Evolutionary conservation across 257 asterid species (phyloP).

Genomic region (Solanum lycopersicoides): DNA sequence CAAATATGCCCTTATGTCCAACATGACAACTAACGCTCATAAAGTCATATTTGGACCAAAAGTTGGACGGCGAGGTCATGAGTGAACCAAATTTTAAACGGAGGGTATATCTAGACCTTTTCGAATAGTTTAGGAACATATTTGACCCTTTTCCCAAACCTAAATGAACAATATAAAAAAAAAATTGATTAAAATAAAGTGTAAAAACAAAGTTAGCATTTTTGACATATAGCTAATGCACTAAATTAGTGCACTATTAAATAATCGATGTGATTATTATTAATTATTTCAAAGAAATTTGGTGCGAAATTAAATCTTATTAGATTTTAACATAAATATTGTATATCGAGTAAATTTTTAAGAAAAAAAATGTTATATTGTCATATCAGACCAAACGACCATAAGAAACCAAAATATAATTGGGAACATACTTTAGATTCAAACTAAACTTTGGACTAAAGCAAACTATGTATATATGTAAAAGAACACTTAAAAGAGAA

Average conservation of each 20-base stretch:
- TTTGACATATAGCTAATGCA: not conserved
- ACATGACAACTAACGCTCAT: too few species aligned
- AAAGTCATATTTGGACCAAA: too few species aligned
- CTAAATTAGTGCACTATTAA: not conserved
- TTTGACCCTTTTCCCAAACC: too few species aligned
- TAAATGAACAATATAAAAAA: too few species aligned
- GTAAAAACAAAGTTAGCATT: not conserved
- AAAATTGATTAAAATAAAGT: too few species aligned
- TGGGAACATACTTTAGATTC: not conserved
- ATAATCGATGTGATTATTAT: not conserved
- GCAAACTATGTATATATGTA: not conserved
- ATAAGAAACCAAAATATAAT: not conserved
- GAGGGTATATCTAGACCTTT: too few species aligned
- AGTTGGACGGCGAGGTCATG: too few species aligned
- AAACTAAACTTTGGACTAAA: not conserved
- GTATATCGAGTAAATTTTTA: not conserved
- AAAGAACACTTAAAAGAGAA: not conserved
- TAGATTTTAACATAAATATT: not conserved
- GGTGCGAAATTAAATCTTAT: fast-evolving
- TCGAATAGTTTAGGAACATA: too few species aligned
- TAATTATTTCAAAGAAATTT: not conserved
- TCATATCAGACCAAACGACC: not conserved
- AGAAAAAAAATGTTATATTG: not conserved
- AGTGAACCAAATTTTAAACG: too few species aligned
- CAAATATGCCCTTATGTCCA: too few species aligned